Conservation (phyloP, 495 filamentous ascomycete species). For the Hyaloscypha variabilis region DNA sequence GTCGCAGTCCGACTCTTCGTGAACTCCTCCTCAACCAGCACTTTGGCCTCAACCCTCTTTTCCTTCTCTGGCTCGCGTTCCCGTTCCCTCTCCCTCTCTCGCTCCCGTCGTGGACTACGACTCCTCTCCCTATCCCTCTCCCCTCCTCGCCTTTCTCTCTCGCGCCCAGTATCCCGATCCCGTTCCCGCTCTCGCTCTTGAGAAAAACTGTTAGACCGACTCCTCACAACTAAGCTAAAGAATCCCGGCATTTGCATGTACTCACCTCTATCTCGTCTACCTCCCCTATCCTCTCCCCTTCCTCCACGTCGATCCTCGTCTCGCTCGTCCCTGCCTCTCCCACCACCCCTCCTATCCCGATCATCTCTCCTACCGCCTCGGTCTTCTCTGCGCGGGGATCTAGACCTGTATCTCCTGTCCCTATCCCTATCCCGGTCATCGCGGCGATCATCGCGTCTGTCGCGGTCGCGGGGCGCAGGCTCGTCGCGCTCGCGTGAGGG, state of each 20-base stretch:
- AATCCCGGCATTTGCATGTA: not conserved
- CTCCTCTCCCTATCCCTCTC: constrained; percentile 36
- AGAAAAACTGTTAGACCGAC: not conserved
- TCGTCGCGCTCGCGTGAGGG: constrained; percentile 28
- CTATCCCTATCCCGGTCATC: constrained; percentile 20
- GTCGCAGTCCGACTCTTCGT: constrained; percentile 22
- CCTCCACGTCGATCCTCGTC: constrained; percentile 1
- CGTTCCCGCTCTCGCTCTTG: not conserved
- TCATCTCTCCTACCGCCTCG: not conserved
- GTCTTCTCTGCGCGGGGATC: constrained; percentile 16
- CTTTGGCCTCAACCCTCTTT: not conserved
- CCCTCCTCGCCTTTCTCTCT: constrained; percentile 37
- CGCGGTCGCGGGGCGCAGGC: constrained; percentile 17
- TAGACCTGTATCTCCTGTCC: constrained; percentile 22
- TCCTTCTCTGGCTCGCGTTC: constrained; percentile 33
- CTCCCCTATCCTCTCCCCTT: constrained; percentile 17
- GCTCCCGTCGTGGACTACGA: constrained; percentile 35
- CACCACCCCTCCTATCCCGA: constrained; percentile 13
- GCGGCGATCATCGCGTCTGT: constrained; percentile 19
- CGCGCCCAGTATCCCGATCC: not conserved
- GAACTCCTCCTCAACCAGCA: constrained; percentile 13
- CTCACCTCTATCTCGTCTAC: constrained; percentile 11
- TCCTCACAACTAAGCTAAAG: not conserved
- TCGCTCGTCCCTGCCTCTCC: not conserved
- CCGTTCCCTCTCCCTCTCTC: constrained; percentile 38